Conservation (phyloP, 2,329 filamentous ascomycete species). For the Aureobasidium sp. region DNA sequence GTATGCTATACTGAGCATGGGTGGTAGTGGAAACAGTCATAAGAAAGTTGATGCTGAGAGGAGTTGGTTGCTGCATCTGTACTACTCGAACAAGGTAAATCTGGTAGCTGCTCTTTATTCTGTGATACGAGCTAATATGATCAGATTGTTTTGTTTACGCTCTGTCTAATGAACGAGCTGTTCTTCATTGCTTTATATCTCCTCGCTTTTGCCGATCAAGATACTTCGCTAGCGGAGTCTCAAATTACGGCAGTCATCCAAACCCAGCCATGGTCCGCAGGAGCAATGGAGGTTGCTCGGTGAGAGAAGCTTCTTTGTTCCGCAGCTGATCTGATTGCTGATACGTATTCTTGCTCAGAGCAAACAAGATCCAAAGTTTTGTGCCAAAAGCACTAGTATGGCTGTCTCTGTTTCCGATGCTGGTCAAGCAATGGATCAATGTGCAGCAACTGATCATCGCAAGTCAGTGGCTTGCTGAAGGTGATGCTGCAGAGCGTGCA, state of each 20-base stretch:
- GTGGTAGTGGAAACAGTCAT: constrained; percentile 69
- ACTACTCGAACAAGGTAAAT: constrained; percentile 91
- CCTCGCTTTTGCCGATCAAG: constrained; percentile 65
- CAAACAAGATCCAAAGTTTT: constrained; percentile 56
- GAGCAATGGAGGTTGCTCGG: constrained; percentile 80
- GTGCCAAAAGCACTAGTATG: constrained; percentile 71
- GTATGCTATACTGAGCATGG: constrained; percentile 89
- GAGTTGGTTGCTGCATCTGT: constrained; percentile 84
- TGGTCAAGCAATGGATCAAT: constrained; percentile 86
- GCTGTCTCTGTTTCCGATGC: constrained; percentile 77
- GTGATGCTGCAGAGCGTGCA: constrained; percentile 45
- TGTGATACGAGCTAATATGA: neutral
- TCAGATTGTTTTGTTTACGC: constrained; percentile 80
- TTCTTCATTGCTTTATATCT: constrained; percentile 98
- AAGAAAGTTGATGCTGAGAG: constrained; percentile 85
- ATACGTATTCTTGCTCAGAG: neutral
- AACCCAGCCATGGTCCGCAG: constrained; percentile 81
- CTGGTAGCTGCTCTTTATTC: constrained; percentile 14
- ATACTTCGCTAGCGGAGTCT: neutral
- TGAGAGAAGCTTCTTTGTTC: neutral
- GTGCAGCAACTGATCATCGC: constrained; percentile 89
- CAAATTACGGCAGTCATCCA: constrained; percentile 53
- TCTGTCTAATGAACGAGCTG: constrained; percentile 83
- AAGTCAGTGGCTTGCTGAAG: constrained; percentile 82
- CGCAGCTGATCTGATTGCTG: constrained; percentile 43